Evolutionary conservation across 768 basidiomycete species (phyloP).

Genomic region (Lyophyllum semitale): DNA sequence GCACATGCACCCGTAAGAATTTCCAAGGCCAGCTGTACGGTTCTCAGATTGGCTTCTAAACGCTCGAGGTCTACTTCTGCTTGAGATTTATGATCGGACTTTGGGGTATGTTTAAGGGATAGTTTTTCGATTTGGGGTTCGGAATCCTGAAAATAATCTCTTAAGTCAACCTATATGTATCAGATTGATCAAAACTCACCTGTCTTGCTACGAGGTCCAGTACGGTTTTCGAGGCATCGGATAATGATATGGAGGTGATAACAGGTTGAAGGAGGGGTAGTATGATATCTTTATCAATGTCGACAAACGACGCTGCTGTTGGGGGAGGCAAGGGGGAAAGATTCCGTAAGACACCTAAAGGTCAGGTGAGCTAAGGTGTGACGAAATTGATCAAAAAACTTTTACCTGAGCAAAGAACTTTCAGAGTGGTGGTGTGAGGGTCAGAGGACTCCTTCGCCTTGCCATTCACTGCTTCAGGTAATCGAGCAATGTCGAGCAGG

Average conservation of each 20-base stretch:
- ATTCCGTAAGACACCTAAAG: constrained; percentile 73
- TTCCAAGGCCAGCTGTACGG: constrained; percentile 83
- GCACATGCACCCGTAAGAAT: constrained; percentile 88
- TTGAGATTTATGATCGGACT: constrained; percentile 74
- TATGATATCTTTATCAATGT: constrained; percentile 72
- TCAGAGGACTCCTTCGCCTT: constrained; percentile 46
- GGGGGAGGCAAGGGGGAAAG: constrained; percentile 76
- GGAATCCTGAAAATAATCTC: constrained; percentile 34
- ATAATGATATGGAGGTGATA: constrained; percentile 59
- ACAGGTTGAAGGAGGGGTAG: constrained; percentile 72
- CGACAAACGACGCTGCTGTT: constrained; percentile 56
- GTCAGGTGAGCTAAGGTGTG: background rate
- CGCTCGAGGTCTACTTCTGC: constrained; percentile 72
- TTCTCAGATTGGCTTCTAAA: constrained; percentile 71
- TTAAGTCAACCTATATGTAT: background rate
- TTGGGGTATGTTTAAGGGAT: constrained; percentile 65
- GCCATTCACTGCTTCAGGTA: constrained; percentile 30
- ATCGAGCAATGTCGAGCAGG: constrained; percentile 62
- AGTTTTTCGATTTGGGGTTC: constrained; percentile 57
- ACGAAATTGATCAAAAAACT: background rate
- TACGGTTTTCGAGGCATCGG: constrained; percentile 48
- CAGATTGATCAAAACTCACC: constrained; percentile 34
- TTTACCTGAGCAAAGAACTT: constrained; percentile 72
- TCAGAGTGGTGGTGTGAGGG: constrained; percentile 53
- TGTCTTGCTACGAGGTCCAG: constrained; percentile 53